phyloP scores from a whole-genome alignment of 768 basidiomycete genomes.

The Lentinula sp. region DNA sequence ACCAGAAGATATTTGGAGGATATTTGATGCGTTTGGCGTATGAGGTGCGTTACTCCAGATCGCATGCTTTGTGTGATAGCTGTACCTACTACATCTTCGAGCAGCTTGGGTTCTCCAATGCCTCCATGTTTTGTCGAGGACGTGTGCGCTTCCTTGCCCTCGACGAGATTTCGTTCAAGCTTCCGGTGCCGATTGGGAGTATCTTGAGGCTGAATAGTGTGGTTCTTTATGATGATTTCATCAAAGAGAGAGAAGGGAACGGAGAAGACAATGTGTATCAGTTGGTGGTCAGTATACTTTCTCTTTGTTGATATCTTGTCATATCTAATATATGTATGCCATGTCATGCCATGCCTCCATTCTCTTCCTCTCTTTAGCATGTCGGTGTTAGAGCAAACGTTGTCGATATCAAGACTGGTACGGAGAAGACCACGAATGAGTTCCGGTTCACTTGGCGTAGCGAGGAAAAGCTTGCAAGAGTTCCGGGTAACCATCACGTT shows the following conservation, averaged over 20 bases:
- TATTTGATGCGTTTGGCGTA: slow-evolving; percentile 57
- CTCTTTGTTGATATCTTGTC: not conserved
- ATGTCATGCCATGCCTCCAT: not conserved
- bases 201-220: slow-evolving; percentile 70
- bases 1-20: slow-evolving; percentile 82
- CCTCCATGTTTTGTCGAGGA: slow-evolving; percentile 61
- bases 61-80: not conserved
- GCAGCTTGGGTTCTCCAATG: slow-evolving; percentile 70
- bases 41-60: slow-evolving; percentile 35
- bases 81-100: not conserved
- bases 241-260: not conserved
- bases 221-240: slow-evolving; percentile 30
- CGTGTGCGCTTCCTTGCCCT: slow-evolving; percentile 69
- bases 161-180: slow-evolving; percentile 73
- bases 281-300: not conserved
- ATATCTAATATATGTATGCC: slow-evolving; percentile 3
- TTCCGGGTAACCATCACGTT: not conserved
- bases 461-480: slow-evolving; percentile 21
- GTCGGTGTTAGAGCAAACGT: slow-evolving; percentile 69
- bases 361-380: slow-evolving; percentile 35
- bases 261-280: not conserved
- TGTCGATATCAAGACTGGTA: slow-evolving; percentile 59
- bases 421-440: slow-evolving; percentile 64
- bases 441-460: slow-evolving; percentile 71
- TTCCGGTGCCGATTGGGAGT: slow-evolving; percentile 80